Evolutionary conservation across 768 basidiomycete genomes (phyloP), one percentile per base, ranked within the genome.

Genomic region (Boletus bicolor): DNA sequence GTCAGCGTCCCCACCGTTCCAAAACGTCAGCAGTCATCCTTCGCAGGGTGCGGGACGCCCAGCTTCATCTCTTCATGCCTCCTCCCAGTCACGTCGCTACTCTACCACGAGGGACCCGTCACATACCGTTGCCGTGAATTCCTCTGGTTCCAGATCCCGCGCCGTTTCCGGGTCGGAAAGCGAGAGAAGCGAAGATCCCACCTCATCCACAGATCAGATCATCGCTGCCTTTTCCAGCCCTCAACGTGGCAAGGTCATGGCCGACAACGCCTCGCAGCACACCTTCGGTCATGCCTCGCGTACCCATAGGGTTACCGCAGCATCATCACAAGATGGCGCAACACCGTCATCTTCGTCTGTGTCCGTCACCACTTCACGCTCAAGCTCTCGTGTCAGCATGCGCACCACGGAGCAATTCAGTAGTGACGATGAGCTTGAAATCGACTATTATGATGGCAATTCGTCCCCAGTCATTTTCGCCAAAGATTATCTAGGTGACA

Each of bases 341-440:
- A 72, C 73, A 17, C 79, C 79, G 7, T 76, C 69, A 37, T 68
- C 76, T 26, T 79, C 79, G 7, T 76, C 76, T 28, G 73, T 75
- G 35, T 81, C 79, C 21, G 61, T 76, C 56, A 61, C 74, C 44
- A 73, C 73, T 21, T 73, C 71, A 39, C 71, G 70, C 64, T 61
- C 71, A 58, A 67, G 70, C 64, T 65, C 62, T 59, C 71, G 64
- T 58, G 56, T 68, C 55, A 63, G 69, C 60, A 62, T 77, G 69
- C 55, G 61, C 64, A 57, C 69, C 34, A 42, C 70, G 3, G 68
- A 60, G 50, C 79, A 78, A 46, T 77, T 78, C 55, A 77, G 75
- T 48, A 80, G 78, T 28, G 79, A 78, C 55, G 77, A 79, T 14
- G 78, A 83, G 46, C 73, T 75, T 49, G 76, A 74, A 55, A 72